Percentiles rank a stretch among this genome's conserved stretches.
These are phyloP conservation scores for Lizonia empirigonia DNA, from an alignment of 2,329 filamentous ascomycete genomes.

Conservation along the genomic window DNA sequence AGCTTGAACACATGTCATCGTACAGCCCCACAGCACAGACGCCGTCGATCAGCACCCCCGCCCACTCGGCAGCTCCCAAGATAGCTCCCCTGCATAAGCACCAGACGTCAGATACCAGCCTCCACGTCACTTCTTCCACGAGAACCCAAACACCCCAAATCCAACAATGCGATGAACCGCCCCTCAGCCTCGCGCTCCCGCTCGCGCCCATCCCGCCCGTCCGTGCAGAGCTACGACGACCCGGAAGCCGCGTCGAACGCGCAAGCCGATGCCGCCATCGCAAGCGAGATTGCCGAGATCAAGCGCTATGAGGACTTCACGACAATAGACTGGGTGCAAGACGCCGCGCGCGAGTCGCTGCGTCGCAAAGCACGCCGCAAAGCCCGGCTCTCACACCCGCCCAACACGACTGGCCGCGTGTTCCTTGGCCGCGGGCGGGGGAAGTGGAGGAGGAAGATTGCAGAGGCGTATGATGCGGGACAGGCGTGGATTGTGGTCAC, in stretches of 20 bases:
- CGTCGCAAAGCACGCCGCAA: conserved; percentile 77
- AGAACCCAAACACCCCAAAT: not conserved
- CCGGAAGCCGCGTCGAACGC: conserved; percentile 57
- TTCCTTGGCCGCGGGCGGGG: conserved; percentile 68
- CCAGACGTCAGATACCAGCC: not conserved
- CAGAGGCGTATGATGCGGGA: conserved; percentile 90
- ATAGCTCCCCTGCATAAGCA: not conserved
- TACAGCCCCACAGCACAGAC: not conserved
- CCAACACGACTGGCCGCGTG: conserved; percentile 2
- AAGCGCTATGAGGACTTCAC: conserved; percentile 99
- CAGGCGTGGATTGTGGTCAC: conserved; percentile 99
- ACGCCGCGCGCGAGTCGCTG: conserved; percentile 87
- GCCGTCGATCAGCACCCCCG: conserved; percentile 3
- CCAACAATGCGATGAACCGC: conserved; percentile 30
- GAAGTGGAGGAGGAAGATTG: conserved; percentile 76
- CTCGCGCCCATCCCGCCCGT: conserved; percentile 37
- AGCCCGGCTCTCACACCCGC: conserved; percentile 61
- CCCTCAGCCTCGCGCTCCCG: conserved; percentile 16
- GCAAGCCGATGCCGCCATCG: conserved; percentile 72
- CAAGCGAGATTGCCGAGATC: conserved; percentile 96
- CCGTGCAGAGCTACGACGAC: conserved; percentile 66
- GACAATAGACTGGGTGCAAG: conserved; percentile 98
- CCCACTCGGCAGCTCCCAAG: conserved; percentile 1
- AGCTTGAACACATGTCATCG: not conserved
- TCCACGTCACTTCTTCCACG: no score